Conservation (phyloP, 441 rosid genomes). For the Rhodomyrtus psidioides region DNA sequence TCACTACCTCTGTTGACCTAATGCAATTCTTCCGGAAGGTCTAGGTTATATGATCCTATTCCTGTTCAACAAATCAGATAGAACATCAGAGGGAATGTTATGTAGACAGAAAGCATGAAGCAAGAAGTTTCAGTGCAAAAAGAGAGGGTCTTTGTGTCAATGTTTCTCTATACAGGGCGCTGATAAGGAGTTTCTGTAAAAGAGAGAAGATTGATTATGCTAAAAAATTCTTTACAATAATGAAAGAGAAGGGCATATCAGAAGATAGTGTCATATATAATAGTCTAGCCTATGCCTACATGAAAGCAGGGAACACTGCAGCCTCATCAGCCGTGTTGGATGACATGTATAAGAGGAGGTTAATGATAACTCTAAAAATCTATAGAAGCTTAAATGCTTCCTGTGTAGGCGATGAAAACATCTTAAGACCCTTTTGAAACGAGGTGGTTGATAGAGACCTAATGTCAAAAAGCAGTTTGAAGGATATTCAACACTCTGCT, state of each 20-base stretch:
- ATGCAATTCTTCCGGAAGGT: too few species aligned
- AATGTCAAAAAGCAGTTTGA: conserved; percentile 53
- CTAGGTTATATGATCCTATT: too few species aligned
- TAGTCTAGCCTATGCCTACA: conserved; percentile 62
- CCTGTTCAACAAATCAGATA: too few species aligned
- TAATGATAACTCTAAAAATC: conserved; percentile 62
- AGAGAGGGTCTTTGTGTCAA: conserved; percentile 48
- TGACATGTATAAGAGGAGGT: conserved; percentile 66
- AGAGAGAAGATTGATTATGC: conserved; percentile 54
- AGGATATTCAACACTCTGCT: conserved; percentile 33
- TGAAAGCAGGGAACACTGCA: conserved; percentile 60
- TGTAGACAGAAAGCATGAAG: too few species aligned
- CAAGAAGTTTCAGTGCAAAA: not conserved
- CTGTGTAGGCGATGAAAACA: conserved; percentile 34
- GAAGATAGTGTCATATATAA: conserved; percentile 70
- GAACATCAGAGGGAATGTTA: too few species aligned
- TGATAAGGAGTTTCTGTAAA: conserved; percentile 82
- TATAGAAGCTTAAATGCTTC: conserved; percentile 59
- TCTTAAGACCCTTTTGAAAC: conserved; percentile 62
- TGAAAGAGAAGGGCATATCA: conserved; percentile 56
- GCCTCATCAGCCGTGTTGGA: conserved; percentile 49
- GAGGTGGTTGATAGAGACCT: conserved; percentile 53
- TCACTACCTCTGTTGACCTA: too few species aligned
- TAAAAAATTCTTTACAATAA: conserved; percentile 33
- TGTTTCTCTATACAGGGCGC: conserved; percentile 68